A percentile compares a stretch with the other conserved stretches of the same genome.
Conservation (phyloP, 805 yeast species). For the Candida qinlingensis region DNA sequence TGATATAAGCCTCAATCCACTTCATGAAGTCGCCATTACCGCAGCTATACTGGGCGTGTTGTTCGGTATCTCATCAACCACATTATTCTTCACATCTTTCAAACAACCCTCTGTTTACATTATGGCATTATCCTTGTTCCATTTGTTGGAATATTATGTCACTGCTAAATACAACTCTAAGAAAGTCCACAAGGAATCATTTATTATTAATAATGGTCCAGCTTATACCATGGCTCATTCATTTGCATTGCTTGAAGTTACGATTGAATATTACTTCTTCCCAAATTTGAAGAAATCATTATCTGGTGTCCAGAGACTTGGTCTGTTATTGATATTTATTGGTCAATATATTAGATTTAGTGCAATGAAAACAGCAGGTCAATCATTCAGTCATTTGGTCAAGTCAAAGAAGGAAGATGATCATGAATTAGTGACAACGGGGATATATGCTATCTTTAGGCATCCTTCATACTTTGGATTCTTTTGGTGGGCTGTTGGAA, state of each 20-base stretch:
- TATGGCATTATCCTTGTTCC: constrained; percentile 55
- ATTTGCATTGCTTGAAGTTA: constrained; percentile 46
- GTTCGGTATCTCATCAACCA: constrained; percentile 34
- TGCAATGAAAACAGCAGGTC: constrained; percentile 87
- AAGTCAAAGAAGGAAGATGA: constrained; percentile 44
- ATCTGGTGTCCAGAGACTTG: constrained; percentile 31
- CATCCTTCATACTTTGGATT: constrained; percentile 94
- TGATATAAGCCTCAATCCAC: constrained; percentile 34
- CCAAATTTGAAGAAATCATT: constrained; percentile 27
- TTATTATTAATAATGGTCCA: constrained; percentile 57
- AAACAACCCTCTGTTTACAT: constrained; percentile 44
- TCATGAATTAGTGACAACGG: constrained; percentile 69
- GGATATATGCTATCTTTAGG: constrained; percentile 61
- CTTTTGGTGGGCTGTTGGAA: constrained; percentile 89
- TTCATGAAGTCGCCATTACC: constrained; percentile 39
- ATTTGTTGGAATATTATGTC: constrained; percentile 72
- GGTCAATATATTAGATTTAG: constrained; percentile 70
- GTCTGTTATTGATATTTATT: constrained; percentile 38
- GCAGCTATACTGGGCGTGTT: constrained; percentile 39
- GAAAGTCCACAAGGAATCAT: constrained; percentile 67
- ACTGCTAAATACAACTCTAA: constrained; percentile 71
- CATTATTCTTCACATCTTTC: constrained; percentile 25
- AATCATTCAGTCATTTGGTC: constrained; percentile 79
- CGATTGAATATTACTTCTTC: constrained; percentile 36
- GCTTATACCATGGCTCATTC: constrained; percentile 55